phyloP scores from a whole-genome alignment of 2,329 filamentous ascomycete genomes.

The Raffaelea deltoideospora region DNA sequence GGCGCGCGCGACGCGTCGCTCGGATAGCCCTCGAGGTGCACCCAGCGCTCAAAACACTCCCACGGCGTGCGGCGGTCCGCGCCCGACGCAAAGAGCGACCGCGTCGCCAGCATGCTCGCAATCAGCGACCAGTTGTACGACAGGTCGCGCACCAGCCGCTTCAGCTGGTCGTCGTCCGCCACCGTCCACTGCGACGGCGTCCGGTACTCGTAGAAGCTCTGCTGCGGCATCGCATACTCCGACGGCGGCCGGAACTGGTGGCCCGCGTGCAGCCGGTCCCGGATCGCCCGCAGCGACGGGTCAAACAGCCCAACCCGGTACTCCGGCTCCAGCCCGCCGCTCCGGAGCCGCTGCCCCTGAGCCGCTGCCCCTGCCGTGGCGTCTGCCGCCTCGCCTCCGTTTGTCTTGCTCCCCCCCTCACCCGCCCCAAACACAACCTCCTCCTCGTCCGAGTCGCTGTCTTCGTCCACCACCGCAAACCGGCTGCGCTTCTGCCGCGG shows the following conservation, averaged over 20 bases:
- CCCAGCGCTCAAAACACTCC: constrained; percentile 98
- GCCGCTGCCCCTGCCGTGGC: neutral
- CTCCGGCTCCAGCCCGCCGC: neutral
- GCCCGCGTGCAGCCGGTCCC: constrained; percentile 77
- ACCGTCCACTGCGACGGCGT: constrained; percentile 82
- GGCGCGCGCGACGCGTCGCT: constrained; percentile 89
- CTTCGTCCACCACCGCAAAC: constrained; percentile 65
- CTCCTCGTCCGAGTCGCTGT: constrained; percentile 24
- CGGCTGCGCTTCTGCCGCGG: constrained; percentile 64
- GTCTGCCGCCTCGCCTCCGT: neutral
- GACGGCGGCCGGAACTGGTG: constrained; percentile 89
- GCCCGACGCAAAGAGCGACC: constrained; percentile 67
- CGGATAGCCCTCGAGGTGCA: constrained; percentile 77
- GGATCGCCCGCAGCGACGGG: constrained; percentile 74
- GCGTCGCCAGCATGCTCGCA: constrained; percentile 59
- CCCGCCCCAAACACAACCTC: constrained; percentile 17
- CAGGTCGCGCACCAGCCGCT: constrained; percentile 73
- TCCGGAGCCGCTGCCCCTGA: neutral
- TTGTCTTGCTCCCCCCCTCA: too few relatives aligned
- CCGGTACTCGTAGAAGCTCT: constrained; percentile 79
- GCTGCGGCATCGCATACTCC: constrained; percentile 78
- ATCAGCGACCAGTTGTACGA: constrained; percentile 98
- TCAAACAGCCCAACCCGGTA: constrained; percentile 64
- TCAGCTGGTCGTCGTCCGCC: constrained; percentile 80
- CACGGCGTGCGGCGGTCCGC: constrained; percentile 85